Conservation (phyloP, 1,139 yeast species). For the Saccharomyces hybrid region DNA sequence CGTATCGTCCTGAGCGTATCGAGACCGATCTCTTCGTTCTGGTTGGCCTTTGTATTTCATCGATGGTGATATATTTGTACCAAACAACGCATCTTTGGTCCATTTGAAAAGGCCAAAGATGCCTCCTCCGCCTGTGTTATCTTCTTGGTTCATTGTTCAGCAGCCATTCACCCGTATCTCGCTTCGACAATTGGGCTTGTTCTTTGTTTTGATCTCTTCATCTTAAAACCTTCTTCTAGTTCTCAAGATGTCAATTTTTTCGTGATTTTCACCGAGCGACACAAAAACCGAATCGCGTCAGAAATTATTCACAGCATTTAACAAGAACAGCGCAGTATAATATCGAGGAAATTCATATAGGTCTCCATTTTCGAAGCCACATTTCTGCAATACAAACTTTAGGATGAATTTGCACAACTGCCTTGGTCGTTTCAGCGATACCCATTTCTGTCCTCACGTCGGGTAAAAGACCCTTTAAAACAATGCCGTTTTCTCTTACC, state of each 20-base stretch:
- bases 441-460: background rate
- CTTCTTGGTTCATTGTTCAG: background rate
- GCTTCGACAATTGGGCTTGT: background rate
- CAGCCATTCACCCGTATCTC: background rate
- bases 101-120: conserved; percentile 23
- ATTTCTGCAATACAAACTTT: background rate
- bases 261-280: conserved; percentile 1
- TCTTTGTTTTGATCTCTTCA: background rate
- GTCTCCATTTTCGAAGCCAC: background rate
- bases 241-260: background rate
- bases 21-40: background rate
- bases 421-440: background rate
- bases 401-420: background rate
- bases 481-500: background rate
- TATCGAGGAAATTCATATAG: background rate
- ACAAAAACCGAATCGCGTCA: background rate
- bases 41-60: conserved; percentile 18
- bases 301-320: background rate
- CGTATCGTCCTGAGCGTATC: conserved; percentile 24
- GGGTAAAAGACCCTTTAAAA: background rate
- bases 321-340: background rate
- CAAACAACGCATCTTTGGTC: conserved; percentile 31
- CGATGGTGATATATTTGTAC: conserved; percentile 23
- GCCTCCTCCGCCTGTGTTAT: background rate
- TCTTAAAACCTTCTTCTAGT: background rate